A percentile compares a stretch with the other conserved stretches of the same genome.
Evolutionary conservation across 2,329 filamentous ascomycete genomes (phyloP).

Genomic region (Metarhizium brunneum): DNA sequence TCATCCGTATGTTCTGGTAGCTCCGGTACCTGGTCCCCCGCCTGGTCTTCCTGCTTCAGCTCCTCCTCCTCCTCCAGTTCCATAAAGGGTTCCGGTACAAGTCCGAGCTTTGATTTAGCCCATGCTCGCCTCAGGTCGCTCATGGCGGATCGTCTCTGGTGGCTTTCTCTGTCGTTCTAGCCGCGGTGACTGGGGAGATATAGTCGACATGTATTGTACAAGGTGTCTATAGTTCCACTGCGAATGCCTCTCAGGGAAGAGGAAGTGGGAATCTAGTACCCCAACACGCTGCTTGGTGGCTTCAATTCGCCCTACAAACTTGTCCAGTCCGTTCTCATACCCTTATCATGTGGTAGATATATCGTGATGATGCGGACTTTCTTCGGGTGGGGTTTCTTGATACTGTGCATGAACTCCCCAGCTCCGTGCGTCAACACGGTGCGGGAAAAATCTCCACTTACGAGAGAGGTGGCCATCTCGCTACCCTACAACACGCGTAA

Average conservation of each 20-base stretch:
- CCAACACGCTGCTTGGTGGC: not conserved
- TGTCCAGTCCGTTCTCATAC: not conserved
- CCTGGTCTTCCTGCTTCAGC: conserved; percentile 26
- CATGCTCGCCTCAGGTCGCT: conserved; percentile 74
- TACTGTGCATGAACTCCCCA: not conserved
- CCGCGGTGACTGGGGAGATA: not conserved
- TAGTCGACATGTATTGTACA: not conserved
- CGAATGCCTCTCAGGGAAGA: not conserved
- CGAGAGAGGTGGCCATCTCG: not conserved
- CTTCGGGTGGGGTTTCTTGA: not conserved
- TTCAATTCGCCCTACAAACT: not conserved
- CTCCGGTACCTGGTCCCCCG: conserved; percentile 33
- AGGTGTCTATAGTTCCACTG: not conserved
- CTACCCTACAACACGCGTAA: not conserved
- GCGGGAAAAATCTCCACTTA: not conserved
- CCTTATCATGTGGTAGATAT: not conserved
- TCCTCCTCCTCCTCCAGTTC: conserved; percentile 46
- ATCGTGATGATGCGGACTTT: not conserved
- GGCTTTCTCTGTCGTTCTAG: not conserved
- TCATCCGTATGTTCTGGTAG: conserved; percentile 39
- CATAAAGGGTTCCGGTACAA: conserved; percentile 40
- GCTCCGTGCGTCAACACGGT: not conserved
- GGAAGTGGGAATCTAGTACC: not conserved
- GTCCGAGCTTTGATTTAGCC: conserved; percentile 63
- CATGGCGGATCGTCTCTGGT: conserved; percentile 40